These are phyloP conservation scores for Puccinia novopanici DNA, from an alignment of 1,284 basidiomycete genomes.

Conservation along the genomic window DNA sequence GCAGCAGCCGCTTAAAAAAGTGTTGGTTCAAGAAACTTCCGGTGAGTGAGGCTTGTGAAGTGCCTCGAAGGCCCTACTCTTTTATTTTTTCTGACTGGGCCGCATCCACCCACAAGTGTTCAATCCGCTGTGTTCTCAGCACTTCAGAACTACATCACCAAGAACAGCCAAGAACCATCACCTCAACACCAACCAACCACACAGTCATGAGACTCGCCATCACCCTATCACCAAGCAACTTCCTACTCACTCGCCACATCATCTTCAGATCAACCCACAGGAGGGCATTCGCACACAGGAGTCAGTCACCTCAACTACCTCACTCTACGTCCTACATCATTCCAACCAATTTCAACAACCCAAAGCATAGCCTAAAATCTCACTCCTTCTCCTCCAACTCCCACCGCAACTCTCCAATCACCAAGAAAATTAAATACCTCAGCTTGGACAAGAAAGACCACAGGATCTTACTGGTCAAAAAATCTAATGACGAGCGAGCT, in stretches of 20 bases:
- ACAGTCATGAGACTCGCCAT: background rate
- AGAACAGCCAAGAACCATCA: background rate
- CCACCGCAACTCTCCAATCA: background rate
- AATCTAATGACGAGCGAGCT: conserved; percentile 61
- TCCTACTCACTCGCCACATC: background rate
- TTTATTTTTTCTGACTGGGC: background rate
- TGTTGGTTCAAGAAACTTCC: background rate
- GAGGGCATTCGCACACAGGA: background rate
- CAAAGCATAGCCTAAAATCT: background rate
- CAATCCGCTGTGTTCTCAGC: background rate
- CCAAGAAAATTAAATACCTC: conserved; percentile 50
- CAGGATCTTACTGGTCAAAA: conserved; percentile 62
- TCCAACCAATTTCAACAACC: background rate
- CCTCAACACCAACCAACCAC: background rate
- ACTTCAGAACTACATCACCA: background rate
- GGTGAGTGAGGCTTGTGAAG: too few relatives aligned
- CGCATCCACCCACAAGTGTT: conserved; percentile 6
- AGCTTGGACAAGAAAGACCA: conserved; percentile 55
- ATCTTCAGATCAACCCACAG: background rate
- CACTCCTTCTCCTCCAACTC: conserved; percentile 20
- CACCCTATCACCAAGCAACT: background rate
- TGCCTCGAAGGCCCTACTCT: too few relatives aligned
- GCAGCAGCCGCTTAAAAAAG: too few relatives aligned
- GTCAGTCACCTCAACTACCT: background rate
- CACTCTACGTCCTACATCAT: too few relatives aligned